phyloP scores from a whole-genome alignment of 345 rosid species.

The Syzygium aqueum region DNA sequence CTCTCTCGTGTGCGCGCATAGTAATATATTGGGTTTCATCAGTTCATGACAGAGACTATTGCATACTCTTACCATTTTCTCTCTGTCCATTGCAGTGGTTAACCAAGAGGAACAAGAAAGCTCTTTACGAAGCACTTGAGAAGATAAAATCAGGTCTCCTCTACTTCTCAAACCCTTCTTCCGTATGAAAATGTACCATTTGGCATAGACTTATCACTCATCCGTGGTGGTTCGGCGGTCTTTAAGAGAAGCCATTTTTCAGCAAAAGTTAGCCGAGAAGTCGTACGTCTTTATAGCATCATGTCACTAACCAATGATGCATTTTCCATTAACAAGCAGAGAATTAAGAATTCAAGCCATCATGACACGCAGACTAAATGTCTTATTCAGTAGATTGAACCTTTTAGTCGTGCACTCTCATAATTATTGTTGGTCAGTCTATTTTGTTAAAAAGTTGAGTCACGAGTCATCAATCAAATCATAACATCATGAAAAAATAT shows the following conservation, averaged over 20 bases:
- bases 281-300: background rate
- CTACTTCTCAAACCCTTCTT: background rate
- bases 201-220: too few relatives aligned
- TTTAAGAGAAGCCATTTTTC: background rate
- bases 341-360: background rate
- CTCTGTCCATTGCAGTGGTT: slow-evolving; percentile 5
- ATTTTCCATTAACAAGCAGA: background rate
- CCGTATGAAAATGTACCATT: background rate
- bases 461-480: background rate
- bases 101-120: slow-evolving; percentile 1
- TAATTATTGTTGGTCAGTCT: background rate
- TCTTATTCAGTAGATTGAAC: background rate
- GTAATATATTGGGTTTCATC: background rate
- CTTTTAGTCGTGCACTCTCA: background rate
- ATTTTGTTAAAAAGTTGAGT: background rate
- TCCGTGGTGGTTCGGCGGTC: background rate
- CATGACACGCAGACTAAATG: background rate
- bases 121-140: slow-evolving; percentile 14
- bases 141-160: slow-evolving; percentile 12
- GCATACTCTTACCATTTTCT: background rate
- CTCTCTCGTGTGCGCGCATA: background rate
- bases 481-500: background rate
- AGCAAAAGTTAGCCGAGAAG: background rate
- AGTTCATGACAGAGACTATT: background rate
- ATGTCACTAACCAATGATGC: background rate